Conservation (phyloP, 441 rosid species). For the Eruca vesicaria region DNA sequence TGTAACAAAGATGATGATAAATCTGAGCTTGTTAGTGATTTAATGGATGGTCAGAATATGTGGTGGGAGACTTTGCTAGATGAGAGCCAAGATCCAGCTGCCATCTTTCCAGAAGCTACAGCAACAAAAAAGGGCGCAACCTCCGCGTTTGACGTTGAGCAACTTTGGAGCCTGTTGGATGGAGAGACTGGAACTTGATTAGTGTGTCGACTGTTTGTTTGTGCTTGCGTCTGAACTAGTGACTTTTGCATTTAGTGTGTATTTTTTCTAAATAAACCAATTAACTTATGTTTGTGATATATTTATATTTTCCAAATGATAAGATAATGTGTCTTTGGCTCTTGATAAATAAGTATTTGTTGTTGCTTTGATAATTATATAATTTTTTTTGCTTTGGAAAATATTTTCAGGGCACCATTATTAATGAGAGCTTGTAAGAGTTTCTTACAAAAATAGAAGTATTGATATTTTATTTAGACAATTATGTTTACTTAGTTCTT, state of each 20-base stretch:
- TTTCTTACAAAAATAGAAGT: too few relatives aligned
- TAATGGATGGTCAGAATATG: background rate
- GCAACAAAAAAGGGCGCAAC: background rate
- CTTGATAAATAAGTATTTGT: background rate
- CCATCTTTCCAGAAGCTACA: background rate
- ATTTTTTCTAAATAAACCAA: background rate
- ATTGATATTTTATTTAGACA: too few relatives aligned
- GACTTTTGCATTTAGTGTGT: background rate
- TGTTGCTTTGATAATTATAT: too few relatives aligned
- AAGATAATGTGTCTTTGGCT: background rate
- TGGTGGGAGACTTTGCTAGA: constrained; percentile 37
- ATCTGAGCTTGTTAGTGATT: background rate
- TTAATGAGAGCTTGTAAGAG: too few relatives aligned
- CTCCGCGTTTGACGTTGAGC: constrained; percentile 6
- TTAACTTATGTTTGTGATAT: background rate
- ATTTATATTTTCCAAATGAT: background rate
- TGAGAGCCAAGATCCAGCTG: constrained; percentile 3
- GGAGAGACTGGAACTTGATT: constrained; percentile 19
- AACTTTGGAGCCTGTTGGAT: constrained; percentile 21
- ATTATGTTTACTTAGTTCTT: too few relatives aligned
- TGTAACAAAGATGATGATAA: constrained; percentile 6
- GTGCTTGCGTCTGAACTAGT: background rate
- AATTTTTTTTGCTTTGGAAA: too few relatives aligned
- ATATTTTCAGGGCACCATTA: too few relatives aligned
- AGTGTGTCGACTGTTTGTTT: background rate